These are phyloP conservation scores for Hygrophorus pudorinus DNA, from an alignment of 768 basidiomycete genomes.

Conservation along the genomic window DNA sequence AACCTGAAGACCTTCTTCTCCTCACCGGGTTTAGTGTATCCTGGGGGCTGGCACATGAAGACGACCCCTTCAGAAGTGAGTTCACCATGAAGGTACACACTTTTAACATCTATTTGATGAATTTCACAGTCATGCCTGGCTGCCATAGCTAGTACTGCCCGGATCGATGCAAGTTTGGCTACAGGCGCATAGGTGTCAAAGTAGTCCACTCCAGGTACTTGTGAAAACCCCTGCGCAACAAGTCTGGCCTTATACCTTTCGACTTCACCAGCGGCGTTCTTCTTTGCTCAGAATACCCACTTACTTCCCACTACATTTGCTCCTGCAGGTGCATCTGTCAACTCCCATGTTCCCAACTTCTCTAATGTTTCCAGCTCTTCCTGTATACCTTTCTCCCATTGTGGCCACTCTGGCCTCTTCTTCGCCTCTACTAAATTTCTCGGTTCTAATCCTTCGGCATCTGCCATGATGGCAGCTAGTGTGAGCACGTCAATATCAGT, in stretches of 20 bases:
- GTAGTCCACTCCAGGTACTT: constrained; percentile 31
- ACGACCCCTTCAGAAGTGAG: constrained; percentile 23
- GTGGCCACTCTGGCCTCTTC: constrained; percentile 9
- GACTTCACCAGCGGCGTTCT: constrained; percentile 21
- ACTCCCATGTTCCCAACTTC: constrained; percentile 23
- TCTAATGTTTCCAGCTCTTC: constrained; percentile 19
- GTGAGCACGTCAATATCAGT: constrained; percentile 8
- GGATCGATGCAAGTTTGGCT: constrained; percentile 15
- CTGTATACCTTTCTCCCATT: constrained; percentile 16
- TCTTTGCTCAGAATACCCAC: constrained; percentile 33
- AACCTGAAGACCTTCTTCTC: constrained; percentile 13
- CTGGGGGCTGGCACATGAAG: constrained; percentile 32
- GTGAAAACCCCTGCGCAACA: constrained; percentile 29
- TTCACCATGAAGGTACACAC: constrained; percentile 28
- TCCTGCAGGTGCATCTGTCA: constrained; percentile 16
- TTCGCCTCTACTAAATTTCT: constrained; percentile 9
- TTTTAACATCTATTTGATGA: constrained; percentile 25
- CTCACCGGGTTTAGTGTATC: constrained; percentile 10
- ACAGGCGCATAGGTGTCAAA: constrained; percentile 25
- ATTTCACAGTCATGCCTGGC: constrained; percentile 14
- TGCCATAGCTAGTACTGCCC: constrained; percentile 20
- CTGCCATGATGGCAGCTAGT: constrained; percentile 7
- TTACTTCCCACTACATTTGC: constrained; percentile 23
- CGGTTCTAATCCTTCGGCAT: constrained; percentile 11
- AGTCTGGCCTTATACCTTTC: constrained; percentile 27